Base-by-base conservation (phyloP, 1,139 yeast species). In the Nakaseomyces kungkrabaensis region DNA sequence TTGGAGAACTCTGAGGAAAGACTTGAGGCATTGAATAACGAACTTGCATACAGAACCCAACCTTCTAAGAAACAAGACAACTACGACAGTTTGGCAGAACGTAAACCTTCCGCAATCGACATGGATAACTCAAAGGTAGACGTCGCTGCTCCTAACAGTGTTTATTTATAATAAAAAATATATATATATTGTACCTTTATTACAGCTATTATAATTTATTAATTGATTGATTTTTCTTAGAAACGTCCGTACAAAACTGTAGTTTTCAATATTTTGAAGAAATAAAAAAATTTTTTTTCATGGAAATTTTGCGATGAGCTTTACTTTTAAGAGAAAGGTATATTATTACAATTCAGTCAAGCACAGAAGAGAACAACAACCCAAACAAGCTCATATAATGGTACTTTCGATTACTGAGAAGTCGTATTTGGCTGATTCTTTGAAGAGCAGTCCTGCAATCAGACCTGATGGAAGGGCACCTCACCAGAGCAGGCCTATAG, bases 331-430 rank as follows among this genome's bases (percentile, higher is more conserved):
- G 6, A 29, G 31, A 29, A 29, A 6, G 9, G 31, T 29, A 29
- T 29, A 29, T 7, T 17, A 17, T 17, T 17, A 17, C 22, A 17
- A 17, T 17, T 17, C 22, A 17, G 22, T 2, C 22, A 17, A 17
- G 22, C 22, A 17, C 22, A 17, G 22, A 17, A 17, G 3, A 17
- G 22, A 17, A 17, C 22, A 17, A 17, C 22, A 17, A 17, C 22
- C 22, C 25, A 37, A 37, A 24, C 26, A 10, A 13, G 11, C 24
- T 3, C 42, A 10, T 9, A 37, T 24, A 25, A 83, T 82, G 88
- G 74, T 78, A 43, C 71, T 88, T 53, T 89, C 97, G 4, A 85
- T 90, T 10, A 85, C 97, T 1, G 98, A 90, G 69, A 77, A 88
- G 59, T 78, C 89, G 7, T 90, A 83, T 63, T 69, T 90, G 32